phyloP scores from a whole-genome alignment of 495 filamentous ascomycete species.

The Lentithecium fluviatile region DNA sequence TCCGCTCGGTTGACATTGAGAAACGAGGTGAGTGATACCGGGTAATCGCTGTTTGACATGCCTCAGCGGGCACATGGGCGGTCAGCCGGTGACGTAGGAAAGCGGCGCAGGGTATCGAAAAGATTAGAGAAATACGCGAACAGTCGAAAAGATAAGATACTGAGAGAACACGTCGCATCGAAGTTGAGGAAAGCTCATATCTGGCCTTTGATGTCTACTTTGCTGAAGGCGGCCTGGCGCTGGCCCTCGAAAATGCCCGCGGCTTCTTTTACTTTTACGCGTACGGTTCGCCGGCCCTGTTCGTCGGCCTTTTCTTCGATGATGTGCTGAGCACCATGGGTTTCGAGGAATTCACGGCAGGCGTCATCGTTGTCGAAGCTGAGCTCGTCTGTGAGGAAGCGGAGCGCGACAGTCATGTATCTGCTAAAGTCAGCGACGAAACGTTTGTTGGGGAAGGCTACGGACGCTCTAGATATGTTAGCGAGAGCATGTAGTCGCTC shows the following conservation, averaged over 20 bases:
- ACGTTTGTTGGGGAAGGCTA: constrained; percentile 43
- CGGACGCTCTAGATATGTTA: constrained; percentile 92
- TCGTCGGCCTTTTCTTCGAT: constrained; percentile 74
- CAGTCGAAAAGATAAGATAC: not conserved
- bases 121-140: not conserved
- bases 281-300: not conserved
- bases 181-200: constrained; percentile 10
- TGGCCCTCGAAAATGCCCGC: constrained; percentile 62
- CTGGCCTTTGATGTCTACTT: constrained; percentile 95
- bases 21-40: constrained; percentile 28
- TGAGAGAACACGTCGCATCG: not conserved
- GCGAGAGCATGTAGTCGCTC: constrained; percentile 88
- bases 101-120: constrained; percentile 16
- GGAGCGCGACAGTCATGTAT: constrained; percentile 85
- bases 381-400: constrained; percentile 92
- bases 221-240: constrained; percentile 68
- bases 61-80: not conserved
- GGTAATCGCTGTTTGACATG: constrained; percentile 4
- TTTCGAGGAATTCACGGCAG: constrained; percentile 81
- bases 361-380: constrained; percentile 92
- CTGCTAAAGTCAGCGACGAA: constrained; percentile 50
- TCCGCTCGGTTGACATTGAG: constrained; percentile 26
- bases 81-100: constrained; percentile 9
- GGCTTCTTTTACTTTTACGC: constrained; percentile 38
- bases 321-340: constrained; percentile 69